These are phyloP conservation scores for Moelleriella libera DNA, from an alignment of 2,329 filamentous ascomycete species.

Conservation along the genomic window DNA sequence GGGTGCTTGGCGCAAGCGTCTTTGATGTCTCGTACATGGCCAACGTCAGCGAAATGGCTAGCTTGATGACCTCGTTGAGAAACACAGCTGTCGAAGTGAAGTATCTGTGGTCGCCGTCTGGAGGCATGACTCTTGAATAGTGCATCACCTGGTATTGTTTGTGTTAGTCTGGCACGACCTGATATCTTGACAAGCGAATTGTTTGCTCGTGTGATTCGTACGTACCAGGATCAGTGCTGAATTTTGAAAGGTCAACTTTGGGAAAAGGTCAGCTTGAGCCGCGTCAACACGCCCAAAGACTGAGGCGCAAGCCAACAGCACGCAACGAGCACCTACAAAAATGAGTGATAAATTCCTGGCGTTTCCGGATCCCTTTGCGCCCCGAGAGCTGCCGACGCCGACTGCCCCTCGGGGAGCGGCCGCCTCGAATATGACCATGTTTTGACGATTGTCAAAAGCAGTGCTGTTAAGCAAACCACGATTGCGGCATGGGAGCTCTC, in stretches of 20 bases:
- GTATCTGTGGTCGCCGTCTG: conserved; percentile 69
- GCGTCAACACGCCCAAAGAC: neutral
- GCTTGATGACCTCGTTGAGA: conserved; percentile 82
- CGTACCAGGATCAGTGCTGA: conserved; percentile 60
- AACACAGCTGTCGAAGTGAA: conserved; percentile 90
- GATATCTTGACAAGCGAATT: no score
- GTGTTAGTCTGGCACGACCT: no score
- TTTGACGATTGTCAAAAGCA: neutral
- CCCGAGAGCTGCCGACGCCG: conserved; percentile 1
- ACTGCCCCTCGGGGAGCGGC: conserved; percentile 4
- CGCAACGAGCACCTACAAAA: conserved; percentile 4
- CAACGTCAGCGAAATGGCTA: conserved; percentile 73
- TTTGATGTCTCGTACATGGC: conserved; percentile 77
- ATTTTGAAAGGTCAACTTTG: conserved; percentile 60
- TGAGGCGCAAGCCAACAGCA: neutral
- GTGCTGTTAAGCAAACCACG: no score
- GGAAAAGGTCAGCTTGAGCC: conserved; percentile 5
- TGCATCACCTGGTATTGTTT: conserved; percentile 59
- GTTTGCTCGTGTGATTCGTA: conserved; percentile 1
- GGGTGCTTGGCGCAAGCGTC: conserved; percentile 62
- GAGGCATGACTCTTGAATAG: conserved; percentile 90
- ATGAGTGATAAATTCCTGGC: conserved; percentile 11
- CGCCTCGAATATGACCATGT: conserved; percentile 9
- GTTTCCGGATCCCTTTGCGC: conserved; percentile 4
- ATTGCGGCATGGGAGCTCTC: no score